Conservation (phyloP, 352 stramenopile genomes). For the Pythium phragmiticola region DNA sequence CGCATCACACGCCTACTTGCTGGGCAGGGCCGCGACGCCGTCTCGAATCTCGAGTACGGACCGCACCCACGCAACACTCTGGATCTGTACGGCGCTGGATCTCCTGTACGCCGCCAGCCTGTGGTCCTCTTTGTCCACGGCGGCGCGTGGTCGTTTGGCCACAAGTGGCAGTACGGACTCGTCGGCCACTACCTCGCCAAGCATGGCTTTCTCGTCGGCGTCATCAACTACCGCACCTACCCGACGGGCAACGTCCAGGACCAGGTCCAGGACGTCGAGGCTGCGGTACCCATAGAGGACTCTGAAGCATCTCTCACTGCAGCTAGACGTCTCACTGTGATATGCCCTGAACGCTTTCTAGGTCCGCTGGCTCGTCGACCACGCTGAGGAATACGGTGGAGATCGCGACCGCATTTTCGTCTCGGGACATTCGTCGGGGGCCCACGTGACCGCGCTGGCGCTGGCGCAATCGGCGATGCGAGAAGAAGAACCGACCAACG, state of each 20-base stretch:
- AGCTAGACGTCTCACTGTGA: not conserved
- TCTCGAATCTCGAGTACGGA: constrained; percentile 13
- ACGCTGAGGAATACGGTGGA: constrained; percentile 47
- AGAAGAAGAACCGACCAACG: not conserved
- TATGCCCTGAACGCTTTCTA: constrained; percentile 10
- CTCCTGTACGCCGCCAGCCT: no score
- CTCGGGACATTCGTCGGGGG: constrained; percentile 62
- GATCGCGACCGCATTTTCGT: constrained; percentile 52
- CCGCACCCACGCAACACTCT: constrained; percentile 3
- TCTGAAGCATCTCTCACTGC: not conserved
- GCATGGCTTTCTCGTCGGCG: constrained; percentile 73
- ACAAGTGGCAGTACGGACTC: constrained; percentile 79
- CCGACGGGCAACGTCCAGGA: constrained; percentile 76
- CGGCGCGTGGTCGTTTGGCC: constrained; percentile 67
- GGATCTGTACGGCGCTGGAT: constrained; percentile 48
- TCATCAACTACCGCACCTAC: constrained; percentile 91
- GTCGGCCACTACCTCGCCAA: constrained; percentile 56
- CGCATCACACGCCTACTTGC: constrained; percentile 49
- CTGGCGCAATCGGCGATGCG: constrained; percentile 54
- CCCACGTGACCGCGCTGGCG: constrained; percentile 53
- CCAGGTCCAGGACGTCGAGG: constrained; percentile 89
- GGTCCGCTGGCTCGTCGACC: constrained; percentile 56
- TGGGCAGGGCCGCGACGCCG: constrained; percentile 31
- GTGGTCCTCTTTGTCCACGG: not conserved
- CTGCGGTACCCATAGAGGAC: constrained; percentile 37